Evolutionary conservation across 345 rosid species (phyloP), one percentile per base, ranked within the genome.

Genomic region (Hevea brasiliensis): DNA sequence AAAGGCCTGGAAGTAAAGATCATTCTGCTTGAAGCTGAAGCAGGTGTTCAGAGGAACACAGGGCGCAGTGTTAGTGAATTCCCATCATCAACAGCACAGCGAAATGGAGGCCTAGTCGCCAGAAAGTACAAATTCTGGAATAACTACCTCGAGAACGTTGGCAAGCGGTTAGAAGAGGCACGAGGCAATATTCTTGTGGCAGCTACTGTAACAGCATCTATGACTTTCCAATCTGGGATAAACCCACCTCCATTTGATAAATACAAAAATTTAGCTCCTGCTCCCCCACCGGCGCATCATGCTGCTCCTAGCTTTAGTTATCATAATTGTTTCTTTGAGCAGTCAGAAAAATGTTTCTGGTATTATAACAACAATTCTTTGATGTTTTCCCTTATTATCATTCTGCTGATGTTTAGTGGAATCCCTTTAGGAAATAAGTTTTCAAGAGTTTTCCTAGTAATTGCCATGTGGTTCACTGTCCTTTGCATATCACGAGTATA

Each of bases 11-110:
- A 55, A 55, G n/a, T 55, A n/a, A 26, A 55, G 27, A 55, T 55
- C 60, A 55, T 21, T 8, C 60, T 55, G n/a, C 60, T 55, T 55
- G 60, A 55, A 55, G 60, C 60, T 55, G 37, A 32, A 32, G 37
- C 37, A 32, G 60, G 60, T 55, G 60, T 55, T 55, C 13, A 55
- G 12, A 54, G 24, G 58, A 54, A n/a, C 58, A 54, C 18, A 20
- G 2, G 9, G 10, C 9, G 0, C 7, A n/a, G 6, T n/a, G 24
- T n/a, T 21, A 54, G 20, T n/a, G 20, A 54, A 17, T 21, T n/a
- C 58, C 58, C 17, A 50, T 50, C 54, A 50, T 15, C 54, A 50
- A 13, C 10, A 8, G 9, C 1, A 20, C 24, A 0, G 18, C 8
- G 23, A 51, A 5, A 15, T 3, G 20, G 2, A 51, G 56, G 7